These are phyloP conservation scores for Pythium sp. DNA, from an alignment of 352 stramenopile genomes.

Conservation along the genomic window DNA sequence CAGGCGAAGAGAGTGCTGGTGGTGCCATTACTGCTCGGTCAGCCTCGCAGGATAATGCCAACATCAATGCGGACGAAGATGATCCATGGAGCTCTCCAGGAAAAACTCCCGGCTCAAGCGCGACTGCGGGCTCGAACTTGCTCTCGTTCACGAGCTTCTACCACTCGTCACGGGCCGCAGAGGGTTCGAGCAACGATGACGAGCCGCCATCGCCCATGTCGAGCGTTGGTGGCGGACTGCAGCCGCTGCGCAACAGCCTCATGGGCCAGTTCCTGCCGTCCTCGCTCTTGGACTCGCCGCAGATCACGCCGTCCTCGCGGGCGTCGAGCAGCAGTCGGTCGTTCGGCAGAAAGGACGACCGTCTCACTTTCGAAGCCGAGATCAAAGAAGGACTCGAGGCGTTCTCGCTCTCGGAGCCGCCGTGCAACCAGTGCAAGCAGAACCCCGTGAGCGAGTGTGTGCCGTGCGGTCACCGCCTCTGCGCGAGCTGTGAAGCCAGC, in stretches of 20 bases:
- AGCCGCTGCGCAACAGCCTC: conserved; percentile 61
- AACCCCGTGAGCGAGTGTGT: conserved; percentile 12
- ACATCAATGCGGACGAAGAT: conserved; percentile 30
- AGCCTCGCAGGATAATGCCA: background rate
- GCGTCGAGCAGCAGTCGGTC: conserved; percentile 19
- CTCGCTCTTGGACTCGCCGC: conserved; percentile 74
- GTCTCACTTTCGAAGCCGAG: conserved; percentile 25
- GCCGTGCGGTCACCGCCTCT: conserved; percentile 23
- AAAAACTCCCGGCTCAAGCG: conserved; percentile 27
- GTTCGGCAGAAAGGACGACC: conserved; percentile 24
- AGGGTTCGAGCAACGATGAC: conserved; percentile 38
- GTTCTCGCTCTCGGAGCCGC: conserved; percentile 27
- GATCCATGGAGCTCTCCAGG: conserved; percentile 47
- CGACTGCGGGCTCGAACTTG: conserved; percentile 27
- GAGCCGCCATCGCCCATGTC: conserved; percentile 42
- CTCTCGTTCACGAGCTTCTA: conserved; percentile 69
- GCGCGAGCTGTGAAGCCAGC: conserved; percentile 8
- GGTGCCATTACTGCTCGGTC: conserved; percentile 4
- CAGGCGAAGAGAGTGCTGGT: conserved; percentile 23
- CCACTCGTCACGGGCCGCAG: conserved; percentile 18
- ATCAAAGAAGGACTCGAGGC: conserved; percentile 31
- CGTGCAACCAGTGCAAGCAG: conserved; percentile 20
- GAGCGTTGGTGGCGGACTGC: conserved; percentile 32
- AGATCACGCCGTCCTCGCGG: conserved; percentile 60
- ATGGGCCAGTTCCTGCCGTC: conserved; percentile 83